Base-by-base conservation (phyloP, 2,329 filamentous ascomycete genomes). In the Paraphaeosphaeria sporulosa region DNA sequence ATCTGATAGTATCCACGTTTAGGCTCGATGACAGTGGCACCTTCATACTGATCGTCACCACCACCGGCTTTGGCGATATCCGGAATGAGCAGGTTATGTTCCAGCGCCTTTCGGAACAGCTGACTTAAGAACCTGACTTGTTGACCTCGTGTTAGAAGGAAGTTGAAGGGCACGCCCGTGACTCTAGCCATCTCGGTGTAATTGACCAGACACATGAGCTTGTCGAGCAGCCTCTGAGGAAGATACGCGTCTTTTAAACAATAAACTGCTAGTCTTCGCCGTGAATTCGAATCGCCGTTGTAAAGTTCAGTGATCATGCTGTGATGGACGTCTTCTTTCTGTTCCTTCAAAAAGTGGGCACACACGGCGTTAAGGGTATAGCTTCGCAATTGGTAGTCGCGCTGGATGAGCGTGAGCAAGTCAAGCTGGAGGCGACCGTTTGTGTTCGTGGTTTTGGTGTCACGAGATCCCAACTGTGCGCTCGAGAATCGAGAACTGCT, bases 171-270 rank as follows among this genome's bases (percentile, higher is more conserved):
- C 4, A 99, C 94, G 70, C 95, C 95, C 27, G 96, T 99, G 79
- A 99, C 95, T 87, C 95, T 95, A 59, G 95, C 94, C 95, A 99
- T 99, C 80, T 99, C 95, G 0, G 95, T 98, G 73, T 98, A 98
- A 76, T 99, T 99, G 79, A 97, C 91, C n/a, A 99, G 84, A 79
- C 95, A 98, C 74, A 96, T 98, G 27, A 99, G 84, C 78, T 99
- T 99, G 75, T 99, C 95, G 89, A 99, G 94, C 54, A 99, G 80
- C 61, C 96, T 84, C 73, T 98, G 94, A 1, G 95, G 95, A 3
- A 99, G 84, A 71, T 97, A 99, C 0, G 95, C 95, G 81, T 99
- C 96, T 79, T 99, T 99, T 66, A 99, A 80, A 80, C 95, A 99
- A 82, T 99, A 99, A 0, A 99, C 87, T 0, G 95, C 95, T 51